Evolutionary conservation across 306 rosid genomes (phyloP), one percentile per base, ranked within the genome.

Genomic region (Prunus mume): DNA sequence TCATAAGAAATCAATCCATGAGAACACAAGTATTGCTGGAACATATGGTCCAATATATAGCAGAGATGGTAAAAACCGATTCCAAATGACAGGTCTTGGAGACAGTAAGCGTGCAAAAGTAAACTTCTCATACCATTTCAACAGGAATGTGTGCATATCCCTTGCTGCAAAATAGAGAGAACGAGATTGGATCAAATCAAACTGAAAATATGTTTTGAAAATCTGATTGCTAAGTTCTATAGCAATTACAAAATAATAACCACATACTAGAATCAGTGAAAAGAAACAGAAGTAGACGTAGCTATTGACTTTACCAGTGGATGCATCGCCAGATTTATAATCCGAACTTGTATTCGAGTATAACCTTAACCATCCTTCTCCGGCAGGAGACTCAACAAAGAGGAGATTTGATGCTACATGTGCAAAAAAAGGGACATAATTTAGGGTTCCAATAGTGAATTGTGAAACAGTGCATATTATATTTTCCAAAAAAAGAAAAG

Each of bases 331-430:
- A 10, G 74, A 7, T 68, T 76, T 83, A 68, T 91, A 93, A 82
- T 93, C 98, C 0, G 96, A 88, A 78, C 83, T 77, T 66, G 88
- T 91, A 81, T 94, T 94, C 46, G 98, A 91, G 84, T 94, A 94
- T 68, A 97, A 94, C 95, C 95, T 91, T 68, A 97, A 94, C 95
- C 95, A 94, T 64, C 98, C 98, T 25, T 91, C 97, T 73, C 98
- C 97, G 28, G 91, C 91, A 57, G 97, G 97, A 75, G 98, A 91
- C 81, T 94, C 98, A 71, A 94, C 87, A 75, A 94, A 93, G 58
- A 93, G 89, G 66, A 93, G 91, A 81, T 90, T 93, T 9, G 98
- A 91, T 54, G 89, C 98, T 94, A 75, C 45, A 55, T 5, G 65
- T 13, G 3, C 3, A 27, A 76, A 7, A 50, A 68, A 73, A 28